Evolutionary conservation across 805 yeast species (phyloP), one percentile per base, ranked within the genome.

Genomic region (Candida sithepensis): DNA sequence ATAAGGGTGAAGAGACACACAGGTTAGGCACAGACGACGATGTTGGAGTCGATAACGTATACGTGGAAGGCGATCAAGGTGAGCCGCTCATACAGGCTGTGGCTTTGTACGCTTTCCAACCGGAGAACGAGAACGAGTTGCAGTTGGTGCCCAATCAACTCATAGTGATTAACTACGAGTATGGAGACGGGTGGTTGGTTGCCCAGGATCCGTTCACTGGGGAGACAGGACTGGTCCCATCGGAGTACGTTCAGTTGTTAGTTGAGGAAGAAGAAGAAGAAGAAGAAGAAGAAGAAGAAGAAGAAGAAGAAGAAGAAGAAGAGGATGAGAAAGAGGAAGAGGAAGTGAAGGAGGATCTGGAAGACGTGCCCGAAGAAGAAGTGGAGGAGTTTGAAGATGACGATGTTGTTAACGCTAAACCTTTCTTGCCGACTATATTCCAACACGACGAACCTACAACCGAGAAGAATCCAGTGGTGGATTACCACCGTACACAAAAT

Each of bases 181-280:
- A 92, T 64, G 98, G 98, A 22, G 97, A 92, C 64, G 99, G 99
- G 7, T 94, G 99, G 99, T 75, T 94, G 3, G 97, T 94, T 44
- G 98, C 97, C 0, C 82, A 80, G 56, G 90, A 89, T 59, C 84
- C 88, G 1, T 73, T 61, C 23, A 75, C 85, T 2, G 89, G 88
- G 1, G 85, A 83, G 52, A 87, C 95, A 12, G 99, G 99, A 2
- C 77, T 94, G 44, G 96, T 94, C 5, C 99, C 99, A 1, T 96
- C 91, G 59, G 97, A 88, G 58, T 94, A 91, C 59, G 97, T 94
- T 26, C 85, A 87, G 47, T 64, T 78, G 4, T 39, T 66, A 32
- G 57, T 62, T n/a, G 70, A 65, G 4, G 46, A 44, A 13, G 43
- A 39, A 7, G 16, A 23, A 2, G 72, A 62, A 6, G 66, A 63